Percentiles rank a stretch among this genome's conserved stretches.
Conservation (phyloP, 345 rosid species). For the Boechera divaricarpa region DNA sequence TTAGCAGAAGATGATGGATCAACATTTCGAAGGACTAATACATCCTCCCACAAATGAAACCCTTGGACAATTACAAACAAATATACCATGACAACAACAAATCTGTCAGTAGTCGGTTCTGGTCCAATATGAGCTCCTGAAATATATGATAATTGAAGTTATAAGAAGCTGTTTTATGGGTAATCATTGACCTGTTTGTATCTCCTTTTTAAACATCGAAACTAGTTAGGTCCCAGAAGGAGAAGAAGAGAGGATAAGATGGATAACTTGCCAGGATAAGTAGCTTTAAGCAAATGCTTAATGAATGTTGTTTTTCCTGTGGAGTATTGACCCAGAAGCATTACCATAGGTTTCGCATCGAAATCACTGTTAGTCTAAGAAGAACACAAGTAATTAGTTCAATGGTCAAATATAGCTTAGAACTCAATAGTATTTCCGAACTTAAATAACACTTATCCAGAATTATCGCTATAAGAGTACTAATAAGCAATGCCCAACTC, state of each 20-base stretch:
- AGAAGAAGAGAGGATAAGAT: conserved; percentile 8
- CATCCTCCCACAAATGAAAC: conserved; percentile 16
- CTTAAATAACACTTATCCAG: conserved; percentile 20
- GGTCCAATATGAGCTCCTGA: conserved; percentile 99
- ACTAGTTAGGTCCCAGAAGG: conserved; percentile 12
- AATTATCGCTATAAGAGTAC: background rate
- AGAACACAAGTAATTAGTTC: conserved; percentile 23
- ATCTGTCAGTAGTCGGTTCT: conserved; percentile 98
- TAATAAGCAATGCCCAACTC: conserved; percentile 43
- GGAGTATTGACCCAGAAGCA: conserved; percentile 98
- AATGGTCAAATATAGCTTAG: conserved; percentile 22
- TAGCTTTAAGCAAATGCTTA: conserved; percentile 82
- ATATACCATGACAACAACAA: conserved; percentile 94
- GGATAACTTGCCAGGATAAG: conserved; percentile 74
- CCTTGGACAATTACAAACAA: background rate
- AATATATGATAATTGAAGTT: conserved; percentile 28
- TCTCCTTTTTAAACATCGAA: background rate
- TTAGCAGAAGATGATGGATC: background rate
- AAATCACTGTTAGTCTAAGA: conserved; percentile 88
- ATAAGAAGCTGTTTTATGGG: background rate
- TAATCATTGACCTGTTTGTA: conserved; percentile 7
- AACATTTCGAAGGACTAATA: background rate
- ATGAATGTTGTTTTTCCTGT: conserved; percentile 98
- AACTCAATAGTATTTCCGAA: conserved; percentile 14
- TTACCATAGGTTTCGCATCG: conserved; percentile 97